Conservation (phyloP, 179 eudicot genomes). For the Beta macrorhiza region DNA sequence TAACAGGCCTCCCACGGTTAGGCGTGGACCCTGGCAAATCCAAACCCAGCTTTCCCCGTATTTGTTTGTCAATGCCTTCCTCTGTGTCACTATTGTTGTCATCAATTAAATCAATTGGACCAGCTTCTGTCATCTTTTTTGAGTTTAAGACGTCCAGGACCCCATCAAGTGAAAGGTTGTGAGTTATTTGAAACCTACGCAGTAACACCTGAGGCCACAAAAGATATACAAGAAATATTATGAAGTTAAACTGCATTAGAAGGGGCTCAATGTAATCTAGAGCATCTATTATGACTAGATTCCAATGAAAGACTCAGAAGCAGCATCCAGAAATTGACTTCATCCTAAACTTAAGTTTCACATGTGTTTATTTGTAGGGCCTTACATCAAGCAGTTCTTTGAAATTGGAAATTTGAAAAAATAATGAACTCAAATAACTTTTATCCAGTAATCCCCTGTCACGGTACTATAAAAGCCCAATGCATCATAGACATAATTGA, state of each 20-base stretch:
- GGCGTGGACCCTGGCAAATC: slow-evolving; percentile 83
- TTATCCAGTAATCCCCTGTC: neutral
- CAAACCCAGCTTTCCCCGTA: slow-evolving; percentile 51
- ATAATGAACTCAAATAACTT: neutral
- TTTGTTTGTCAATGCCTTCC: slow-evolving; percentile 79
- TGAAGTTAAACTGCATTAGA: neutral
- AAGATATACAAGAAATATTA: neutral
- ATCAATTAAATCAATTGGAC: slow-evolving; percentile 85
- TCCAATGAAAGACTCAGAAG: neutral
- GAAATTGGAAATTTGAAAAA: neutral
- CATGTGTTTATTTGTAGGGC: neutral
- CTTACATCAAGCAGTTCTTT: neutral
- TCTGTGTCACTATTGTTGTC: slow-evolving; percentile 79
- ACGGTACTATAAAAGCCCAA: neutral
- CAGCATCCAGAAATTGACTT: neutral
- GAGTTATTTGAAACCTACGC: slow-evolving; percentile 89
- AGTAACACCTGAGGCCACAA: slow-evolving; percentile 64
- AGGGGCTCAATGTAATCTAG: neutral
- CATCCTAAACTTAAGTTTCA: neutral
- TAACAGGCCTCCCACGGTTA: slow-evolving; percentile 80
- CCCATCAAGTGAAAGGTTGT: slow-evolving; percentile 88
- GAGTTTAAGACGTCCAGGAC: slow-evolving; percentile 88
- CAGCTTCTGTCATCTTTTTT: slow-evolving; percentile 95
- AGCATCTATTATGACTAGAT: neutral
- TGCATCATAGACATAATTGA: neutral